Conservation (phyloP, 2,329 filamentous ascomycete genomes). For the Cladosporium sp. region DNA sequence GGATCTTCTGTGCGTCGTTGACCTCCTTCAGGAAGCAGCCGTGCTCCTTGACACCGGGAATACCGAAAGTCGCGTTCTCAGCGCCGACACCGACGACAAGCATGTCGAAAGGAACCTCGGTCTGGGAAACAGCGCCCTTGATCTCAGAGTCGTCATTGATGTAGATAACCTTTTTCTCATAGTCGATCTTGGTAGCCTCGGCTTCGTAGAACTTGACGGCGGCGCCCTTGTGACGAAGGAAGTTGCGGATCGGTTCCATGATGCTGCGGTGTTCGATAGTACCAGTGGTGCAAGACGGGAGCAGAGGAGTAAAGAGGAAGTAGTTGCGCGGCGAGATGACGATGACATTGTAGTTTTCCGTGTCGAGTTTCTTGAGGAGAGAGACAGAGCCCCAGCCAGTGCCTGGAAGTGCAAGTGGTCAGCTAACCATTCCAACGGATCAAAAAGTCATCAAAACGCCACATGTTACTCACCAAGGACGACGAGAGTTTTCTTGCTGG, state of each 20-base stretch:
- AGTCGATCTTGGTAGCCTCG: constrained; percentile 91
- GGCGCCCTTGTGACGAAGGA: constrained; percentile 90
- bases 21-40: constrained; percentile 99
- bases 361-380: constrained; percentile 96
- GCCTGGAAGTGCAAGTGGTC: constrained; percentile 50
- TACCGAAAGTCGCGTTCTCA: constrained; percentile 96
- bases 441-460: too few species aligned
- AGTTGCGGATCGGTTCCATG: constrained; percentile 97
- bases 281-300: constrained; percentile 95
- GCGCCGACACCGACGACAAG: constrained; percentile 94
- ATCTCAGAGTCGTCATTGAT: constrained; percentile 91
- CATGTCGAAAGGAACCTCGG: constrained; percentile 96
- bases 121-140: constrained; percentile 75
- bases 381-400: constrained; percentile 96
- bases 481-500: constrained; percentile 92
- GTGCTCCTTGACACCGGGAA: constrained; percentile 89
- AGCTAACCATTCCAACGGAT: constrained; percentile 18
- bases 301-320: constrained; percentile 97
- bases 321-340: constrained; percentile 98
- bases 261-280: constrained; percentile 98
- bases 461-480: constrained; percentile 65
- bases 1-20: constrained; percentile 88
- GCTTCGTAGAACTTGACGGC: constrained; percentile 97
- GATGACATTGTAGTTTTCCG: constrained; percentile 97
- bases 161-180: constrained; percentile 79